Evolutionary conservation across 805 yeast genomes (phyloP).

Genomic region (Wickerhamiella kurtzmanii): DNA sequence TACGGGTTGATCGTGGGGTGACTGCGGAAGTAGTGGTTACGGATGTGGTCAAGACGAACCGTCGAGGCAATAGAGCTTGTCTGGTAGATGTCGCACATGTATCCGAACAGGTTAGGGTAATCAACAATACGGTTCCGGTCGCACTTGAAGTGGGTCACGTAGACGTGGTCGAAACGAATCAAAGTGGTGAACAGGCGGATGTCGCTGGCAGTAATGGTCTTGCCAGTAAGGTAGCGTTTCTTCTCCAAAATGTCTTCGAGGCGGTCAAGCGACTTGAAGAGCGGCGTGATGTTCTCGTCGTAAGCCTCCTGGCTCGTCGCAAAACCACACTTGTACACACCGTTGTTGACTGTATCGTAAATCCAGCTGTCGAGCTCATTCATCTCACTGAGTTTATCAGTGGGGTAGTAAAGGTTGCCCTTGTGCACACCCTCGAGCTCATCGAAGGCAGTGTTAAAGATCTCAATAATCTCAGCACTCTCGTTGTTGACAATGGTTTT

Average conservation of each 20-base stretch:
- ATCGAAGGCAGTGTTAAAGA: conserved; percentile 61
- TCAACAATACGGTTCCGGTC: conserved; percentile 65
- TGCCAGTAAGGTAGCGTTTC: conserved; percentile 42
- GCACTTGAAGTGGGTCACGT: conserved; percentile 91
- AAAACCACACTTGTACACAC: conserved; percentile 88
- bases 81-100: conserved; percentile 67
- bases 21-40: conserved; percentile 78
- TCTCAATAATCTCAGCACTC: conserved; percentile 74
- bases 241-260: conserved; percentile 22
- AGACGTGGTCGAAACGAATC: conserved; percentile 82
- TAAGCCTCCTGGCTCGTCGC: conserved; percentile 74
- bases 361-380: conserved; percentile 73
- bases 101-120: conserved; percentile 64
- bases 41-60: conserved; percentile 81
- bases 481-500: conserved; percentile 68
- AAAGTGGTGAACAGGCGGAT: conserved; percentile 77
- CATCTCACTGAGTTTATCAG: conserved; percentile 37
- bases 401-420: conserved; percentile 49
- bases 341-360: conserved; percentile 76
- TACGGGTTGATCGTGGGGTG: conserved; percentile 70
- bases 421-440: conserved; percentile 25
- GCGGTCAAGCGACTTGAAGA: conserved; percentile 53
- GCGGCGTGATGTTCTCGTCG: conserved; percentile 46
- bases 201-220: conserved; percentile 76
- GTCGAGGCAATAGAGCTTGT: conserved; percentile 60